A percentile compares a stretch with the other conserved stretches of the same genome.
phyloP scores from a whole-genome alignment of 2,329 filamentous ascomycete species.

The Verticillium nonalfalfae region DNA sequence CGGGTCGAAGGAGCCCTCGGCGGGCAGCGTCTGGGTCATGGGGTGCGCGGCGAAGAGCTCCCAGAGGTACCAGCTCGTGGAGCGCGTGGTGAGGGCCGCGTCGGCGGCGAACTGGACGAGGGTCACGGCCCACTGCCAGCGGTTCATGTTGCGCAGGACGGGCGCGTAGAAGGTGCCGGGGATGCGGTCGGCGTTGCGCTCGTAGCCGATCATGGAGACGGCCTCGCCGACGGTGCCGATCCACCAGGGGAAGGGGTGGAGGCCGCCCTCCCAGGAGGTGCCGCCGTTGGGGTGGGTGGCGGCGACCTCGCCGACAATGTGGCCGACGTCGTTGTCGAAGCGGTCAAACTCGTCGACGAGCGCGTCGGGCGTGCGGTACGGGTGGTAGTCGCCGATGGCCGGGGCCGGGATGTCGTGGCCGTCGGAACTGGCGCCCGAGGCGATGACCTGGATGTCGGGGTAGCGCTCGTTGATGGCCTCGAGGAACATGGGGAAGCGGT shows the following conservation, averaged over 20 bases:
- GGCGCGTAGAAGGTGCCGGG: slow-evolving; percentile 46
- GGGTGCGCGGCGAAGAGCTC: slow-evolving; percentile 38
- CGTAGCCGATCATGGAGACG: slow-evolving; percentile 57
- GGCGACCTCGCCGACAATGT: slow-evolving; percentile 44
- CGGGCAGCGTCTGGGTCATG: slow-evolving; percentile 39
- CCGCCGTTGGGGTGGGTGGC: slow-evolving; percentile 46
- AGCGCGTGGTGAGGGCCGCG: slow-evolving; percentile 38
- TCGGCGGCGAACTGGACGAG: slow-evolving; percentile 42
- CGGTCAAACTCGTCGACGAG: slow-evolving; percentile 42
- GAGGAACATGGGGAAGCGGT: slow-evolving; percentile 53
- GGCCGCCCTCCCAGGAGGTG: slow-evolving; percentile 35
- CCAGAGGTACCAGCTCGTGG: slow-evolving; percentile 44
- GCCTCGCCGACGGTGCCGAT: slow-evolving; percentile 58
- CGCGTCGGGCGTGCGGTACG: slow-evolving; percentile 43
- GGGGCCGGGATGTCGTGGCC: slow-evolving; percentile 31
- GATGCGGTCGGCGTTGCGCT: slow-evolving; percentile 57
- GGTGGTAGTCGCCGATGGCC: slow-evolving; percentile 42
- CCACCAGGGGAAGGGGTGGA: slow-evolving; percentile 47
- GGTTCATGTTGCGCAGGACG: slow-evolving; percentile 41
- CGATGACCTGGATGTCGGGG: slow-evolving; percentile 50
- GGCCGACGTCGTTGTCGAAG: slow-evolving; percentile 42
- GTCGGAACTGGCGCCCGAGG: slow-evolving; percentile 39
- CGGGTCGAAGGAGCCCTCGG: slow-evolving; percentile 33
- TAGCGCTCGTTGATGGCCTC: slow-evolving; percentile 50
- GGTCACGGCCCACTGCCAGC: slow-evolving; percentile 46